Percentiles rank a stretch among this genome's conserved stretches.
These are phyloP conservation scores for Marasmius tenuissimus DNA, from an alignment of 1,284 basidiomycete species.

Conservation along the genomic window DNA sequence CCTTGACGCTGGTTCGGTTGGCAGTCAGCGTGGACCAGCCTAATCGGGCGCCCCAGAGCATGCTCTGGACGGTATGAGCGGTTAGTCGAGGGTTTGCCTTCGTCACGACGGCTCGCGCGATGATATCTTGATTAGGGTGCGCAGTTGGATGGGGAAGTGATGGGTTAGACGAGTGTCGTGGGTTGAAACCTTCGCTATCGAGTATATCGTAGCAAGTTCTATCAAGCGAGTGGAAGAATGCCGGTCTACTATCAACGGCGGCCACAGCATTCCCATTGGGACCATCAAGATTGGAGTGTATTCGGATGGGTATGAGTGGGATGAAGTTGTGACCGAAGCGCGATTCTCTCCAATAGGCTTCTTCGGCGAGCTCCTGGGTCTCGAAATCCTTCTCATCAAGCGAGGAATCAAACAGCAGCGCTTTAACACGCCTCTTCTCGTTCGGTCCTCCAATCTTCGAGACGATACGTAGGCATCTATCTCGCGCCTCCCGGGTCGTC, in stretches of 20 bases:
- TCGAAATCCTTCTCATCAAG: conserved; percentile 2
- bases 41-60: conserved; percentile 64
- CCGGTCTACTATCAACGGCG: neutral
- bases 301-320: conserved; percentile 53
- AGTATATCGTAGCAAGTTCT: conserved; percentile 14
- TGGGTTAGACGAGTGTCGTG: neutral
- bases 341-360: conserved; percentile 62
- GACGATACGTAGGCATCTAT: conserved; percentile 68
- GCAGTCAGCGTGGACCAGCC: conserved; percentile 84
- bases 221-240: conserved; percentile 14
- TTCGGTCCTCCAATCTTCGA: conserved; percentile 67
- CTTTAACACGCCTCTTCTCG: conserved; percentile 59
- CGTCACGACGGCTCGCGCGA: conserved; percentile 48
- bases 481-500: conserved; percentile 74
- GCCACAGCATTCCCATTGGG: neutral
- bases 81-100: conserved; percentile 60
- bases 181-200: conserved; percentile 7
- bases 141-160: conserved; percentile 21
- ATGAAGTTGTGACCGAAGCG: conserved; percentile 52
- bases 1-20: conserved; percentile 74
- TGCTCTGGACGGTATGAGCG: conserved; percentile 67
- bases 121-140: conserved; percentile 34
- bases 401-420: conserved; percentile 43
- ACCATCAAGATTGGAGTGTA: conserved; percentile 33
- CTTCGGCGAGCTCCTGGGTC: conserved; percentile 32